phyloP scores from a whole-genome alignment of 1,139 yeast genomes.

The Pichia sp. region DNA sequence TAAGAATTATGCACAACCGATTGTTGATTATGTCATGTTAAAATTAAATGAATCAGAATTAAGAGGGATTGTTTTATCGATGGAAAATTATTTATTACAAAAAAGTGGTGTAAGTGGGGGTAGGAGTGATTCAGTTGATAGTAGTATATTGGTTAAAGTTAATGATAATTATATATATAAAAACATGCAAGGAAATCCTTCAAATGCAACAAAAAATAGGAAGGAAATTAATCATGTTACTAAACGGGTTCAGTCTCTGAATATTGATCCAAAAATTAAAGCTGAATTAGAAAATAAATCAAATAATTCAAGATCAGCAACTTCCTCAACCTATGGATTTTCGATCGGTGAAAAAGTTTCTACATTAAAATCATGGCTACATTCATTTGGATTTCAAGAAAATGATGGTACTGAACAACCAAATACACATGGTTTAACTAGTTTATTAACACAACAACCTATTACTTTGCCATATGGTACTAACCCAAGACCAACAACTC shows the following conservation, averaged over 20 bases:
- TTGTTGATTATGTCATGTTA: slow-evolving; percentile 69
- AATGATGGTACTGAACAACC: slow-evolving; percentile 32
- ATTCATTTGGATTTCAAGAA: slow-evolving; percentile 36
- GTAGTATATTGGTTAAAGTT: background rate
- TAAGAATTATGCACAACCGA: slow-evolving; percentile 61
- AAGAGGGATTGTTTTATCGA: slow-evolving; percentile 54
- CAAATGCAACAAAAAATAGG: background rate
- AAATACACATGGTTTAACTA: slow-evolving; percentile 19
- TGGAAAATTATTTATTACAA: slow-evolving; percentile 58
- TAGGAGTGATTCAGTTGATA: slow-evolving; percentile 1
- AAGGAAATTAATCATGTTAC: background rate
- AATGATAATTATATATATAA: slow-evolving; percentile 3
- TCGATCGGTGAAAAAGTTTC: slow-evolving; percentile 33
- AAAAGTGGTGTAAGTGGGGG: slow-evolving; percentile 30
- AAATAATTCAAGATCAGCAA: slow-evolving; percentile 28
- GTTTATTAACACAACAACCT: slow-evolving; percentile 37
- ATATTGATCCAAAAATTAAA: slow-evolving; percentile 14
- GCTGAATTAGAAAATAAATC: slow-evolving; percentile 7
- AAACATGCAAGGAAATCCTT: background rate
- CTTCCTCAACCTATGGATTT: slow-evolving; percentile 29
- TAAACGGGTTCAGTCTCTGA: slow-evolving; percentile 25
- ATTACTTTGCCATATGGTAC: slow-evolving; percentile 43
- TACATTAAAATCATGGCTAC: slow-evolving; percentile 40
- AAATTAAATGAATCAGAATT: slow-evolving; percentile 60
- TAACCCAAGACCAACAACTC: slow-evolving; percentile 47